A percentile compares a stretch with the other conserved stretches of the same genome.
Conservation (phyloP, 2,329 filamentous ascomycete genomes). For the Cadophora sp. region DNA sequence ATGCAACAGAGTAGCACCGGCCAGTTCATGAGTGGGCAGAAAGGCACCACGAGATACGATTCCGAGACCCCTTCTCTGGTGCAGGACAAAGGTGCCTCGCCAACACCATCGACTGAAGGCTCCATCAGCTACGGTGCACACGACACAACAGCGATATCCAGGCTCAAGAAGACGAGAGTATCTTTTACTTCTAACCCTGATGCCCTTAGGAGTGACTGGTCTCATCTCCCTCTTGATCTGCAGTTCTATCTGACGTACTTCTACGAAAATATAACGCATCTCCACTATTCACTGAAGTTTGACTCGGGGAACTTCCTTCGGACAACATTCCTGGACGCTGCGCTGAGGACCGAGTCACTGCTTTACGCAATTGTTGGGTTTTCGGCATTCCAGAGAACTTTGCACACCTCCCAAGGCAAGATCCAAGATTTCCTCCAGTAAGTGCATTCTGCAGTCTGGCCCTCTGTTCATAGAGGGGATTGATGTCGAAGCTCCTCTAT, state of each 20-base stretch:
- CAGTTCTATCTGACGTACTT: constrained; percentile 83
- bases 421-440: constrained; percentile 82
- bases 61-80: constrained; percentile 63
- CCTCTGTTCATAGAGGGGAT: not conserved
- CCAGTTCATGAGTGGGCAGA: constrained; percentile 49
- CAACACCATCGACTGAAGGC: constrained; percentile 56
- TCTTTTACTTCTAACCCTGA: constrained; percentile 39
- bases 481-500: not conserved
- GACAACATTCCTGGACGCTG: constrained; percentile 72
- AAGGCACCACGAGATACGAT: constrained; percentile 50
- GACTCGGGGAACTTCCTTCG: constrained; percentile 78
- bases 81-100: constrained; percentile 59
- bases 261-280: constrained; percentile 75
- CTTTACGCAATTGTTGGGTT: constrained; percentile 89
- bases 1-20: constrained; percentile 49
- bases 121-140: constrained; percentile 41
- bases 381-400: constrained; percentile 82
- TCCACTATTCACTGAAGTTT: constrained; percentile 81
- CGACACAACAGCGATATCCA: constrained; percentile 25
- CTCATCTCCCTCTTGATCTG: constrained; percentile 70
- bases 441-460: not conserved
- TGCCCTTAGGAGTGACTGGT: constrained; percentile 53
- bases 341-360: constrained; percentile 79
- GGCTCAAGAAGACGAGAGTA: constrained; percentile 33
- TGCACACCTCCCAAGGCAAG: constrained; percentile 73